Percentiles rank a stretch among this genome's conserved stretches.
Evolutionary conservation across 2,329 filamentous ascomycete species (phyloP).

Genomic region (Arthroderma sp.): DNA sequence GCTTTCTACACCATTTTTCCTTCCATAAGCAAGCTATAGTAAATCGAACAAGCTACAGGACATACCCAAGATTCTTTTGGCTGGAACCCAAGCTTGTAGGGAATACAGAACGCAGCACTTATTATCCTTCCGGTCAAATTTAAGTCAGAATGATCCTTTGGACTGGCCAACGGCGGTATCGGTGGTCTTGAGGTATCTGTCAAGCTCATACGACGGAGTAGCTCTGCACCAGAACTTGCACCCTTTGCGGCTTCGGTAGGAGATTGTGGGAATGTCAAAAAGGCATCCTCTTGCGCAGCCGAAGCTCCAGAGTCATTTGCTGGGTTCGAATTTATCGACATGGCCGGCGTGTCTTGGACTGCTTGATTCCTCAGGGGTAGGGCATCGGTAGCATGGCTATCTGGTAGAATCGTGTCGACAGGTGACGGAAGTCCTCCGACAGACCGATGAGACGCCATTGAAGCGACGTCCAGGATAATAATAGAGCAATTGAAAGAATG

Average conservation of each 20-base stretch:
- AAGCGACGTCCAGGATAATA: too few relatives aligned
- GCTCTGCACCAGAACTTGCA: constrained; percentile 35
- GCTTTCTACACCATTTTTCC: too few relatives aligned
- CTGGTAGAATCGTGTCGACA: too few relatives aligned
- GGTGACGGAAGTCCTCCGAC: too few relatives aligned
- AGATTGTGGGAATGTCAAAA: constrained; percentile 13
- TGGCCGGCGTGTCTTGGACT: too few relatives aligned
- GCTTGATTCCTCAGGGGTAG: too few relatives aligned
- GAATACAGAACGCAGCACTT: constrained; percentile 50
- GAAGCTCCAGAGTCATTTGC: not conserved
- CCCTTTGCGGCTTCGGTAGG: constrained; percentile 32
- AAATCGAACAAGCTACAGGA: constrained; percentile 8
- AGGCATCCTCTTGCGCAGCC: not conserved
- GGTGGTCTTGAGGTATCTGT: constrained; percentile 24
- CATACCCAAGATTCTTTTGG: constrained; percentile 44
- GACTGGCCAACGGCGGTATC: constrained; percentile 37
- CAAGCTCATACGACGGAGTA: constrained; percentile 42
- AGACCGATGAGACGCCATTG: too few relatives aligned
- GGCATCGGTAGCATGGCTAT: too few relatives aligned
- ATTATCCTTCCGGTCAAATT: constrained; percentile 50
- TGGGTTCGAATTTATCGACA: too few relatives aligned
- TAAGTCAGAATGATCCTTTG: constrained; percentile 41
- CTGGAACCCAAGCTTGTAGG: constrained; percentile 44
- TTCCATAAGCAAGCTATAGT: not conserved
- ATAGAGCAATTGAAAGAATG: too few relatives aligned